Conservation (phyloP, 345 rosid species). For the Passiflora organensis region DNA sequence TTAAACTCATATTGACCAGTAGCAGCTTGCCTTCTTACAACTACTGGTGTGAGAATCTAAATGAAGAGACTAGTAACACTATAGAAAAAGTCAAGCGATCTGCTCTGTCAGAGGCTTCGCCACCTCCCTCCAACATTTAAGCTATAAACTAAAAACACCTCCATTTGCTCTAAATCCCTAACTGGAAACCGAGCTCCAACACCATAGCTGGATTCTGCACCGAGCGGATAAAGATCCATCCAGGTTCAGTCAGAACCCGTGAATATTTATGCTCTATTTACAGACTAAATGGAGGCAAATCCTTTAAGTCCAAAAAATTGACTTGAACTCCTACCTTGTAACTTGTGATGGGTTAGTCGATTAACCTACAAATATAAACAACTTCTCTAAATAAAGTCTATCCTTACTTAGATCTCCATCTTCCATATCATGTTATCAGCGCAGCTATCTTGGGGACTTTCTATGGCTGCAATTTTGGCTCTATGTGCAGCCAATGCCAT, state of each 20-base stretch:
- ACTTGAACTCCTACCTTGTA: conserved; percentile 27
- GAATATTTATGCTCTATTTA: conserved; percentile 54
- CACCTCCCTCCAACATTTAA: conserved; percentile 31
- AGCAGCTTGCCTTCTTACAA: conserved; percentile 29
- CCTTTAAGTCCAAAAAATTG: conserved; percentile 27
- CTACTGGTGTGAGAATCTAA: conserved; percentile 20
- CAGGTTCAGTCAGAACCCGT: conserved; percentile 29
- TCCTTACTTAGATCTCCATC: conserved; percentile 38
- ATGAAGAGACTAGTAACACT: conserved; percentile 18
- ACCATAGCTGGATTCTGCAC: conserved; percentile 43
- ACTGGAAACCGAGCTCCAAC: conserved; percentile 63
- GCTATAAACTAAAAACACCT: conserved; percentile 46
- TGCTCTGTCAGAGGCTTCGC: conserved; percentile 27
- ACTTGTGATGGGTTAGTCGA: conserved; percentile 40
- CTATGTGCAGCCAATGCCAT: conserved; percentile 44
- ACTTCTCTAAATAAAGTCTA: conserved; percentile 29
- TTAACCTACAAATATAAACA: conserved; percentile 44
- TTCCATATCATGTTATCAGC: conserved; percentile 36
- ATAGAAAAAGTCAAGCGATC: conserved; percentile 21
- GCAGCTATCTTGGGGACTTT: conserved; percentile 34
- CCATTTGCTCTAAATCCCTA: conserved; percentile 55
- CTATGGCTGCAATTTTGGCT: conserved; percentile 72
- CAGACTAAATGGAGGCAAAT: conserved; percentile 58
- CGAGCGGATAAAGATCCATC: conserved; percentile 39
- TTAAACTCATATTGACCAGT: conserved; percentile 21